These are phyloP conservation scores for Medakamo hakoo DNA, from an alignment of 139 green algal species.

Conservation along the genomic window DNA sequence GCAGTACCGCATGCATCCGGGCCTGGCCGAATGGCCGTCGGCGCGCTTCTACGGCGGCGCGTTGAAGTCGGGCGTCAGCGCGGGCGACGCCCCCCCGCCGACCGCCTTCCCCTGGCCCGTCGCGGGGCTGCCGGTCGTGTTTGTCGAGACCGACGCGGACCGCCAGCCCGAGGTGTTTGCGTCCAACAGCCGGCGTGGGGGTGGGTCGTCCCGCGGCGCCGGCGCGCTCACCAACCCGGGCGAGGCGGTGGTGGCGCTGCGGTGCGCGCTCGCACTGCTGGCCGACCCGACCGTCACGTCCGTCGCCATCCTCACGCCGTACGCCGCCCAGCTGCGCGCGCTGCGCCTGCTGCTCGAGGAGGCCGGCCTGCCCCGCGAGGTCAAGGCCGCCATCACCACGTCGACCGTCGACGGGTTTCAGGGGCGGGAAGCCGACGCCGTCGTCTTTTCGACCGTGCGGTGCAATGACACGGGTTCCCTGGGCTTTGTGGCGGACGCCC, in stretches of 20 bases:
- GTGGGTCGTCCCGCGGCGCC: not conserved
- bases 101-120: slow-evolving; percentile 19
- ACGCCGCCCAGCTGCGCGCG: slow-evolving; percentile 41
- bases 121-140: slow-evolving; percentile 11
- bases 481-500: slow-evolving; percentile 69
- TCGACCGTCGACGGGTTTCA: slow-evolving; percentile 43
- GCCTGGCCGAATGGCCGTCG: slow-evolving; percentile 39
- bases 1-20: slow-evolving; percentile 87
- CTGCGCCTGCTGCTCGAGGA: slow-evolving; percentile 10
- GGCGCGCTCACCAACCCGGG: slow-evolving; percentile 38
- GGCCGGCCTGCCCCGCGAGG: not conserved
- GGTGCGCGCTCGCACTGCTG: slow-evolving; percentile 11
- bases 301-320: slow-evolving; percentile 65
- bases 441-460: slow-evolving; percentile 76
- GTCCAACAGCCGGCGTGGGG: not conserved
- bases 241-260: slow-evolving; percentile 43
- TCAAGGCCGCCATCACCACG: slow-evolving; percentile 1
- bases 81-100: slow-evolving; percentile 13
- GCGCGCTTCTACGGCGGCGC: slow-evolving; percentile 39
- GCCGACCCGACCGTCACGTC: slow-evolving; percentile 20
- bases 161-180: slow-evolving; percentile 4
- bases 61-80: slow-evolving; percentile 17
- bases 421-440: slow-evolving; percentile 79
- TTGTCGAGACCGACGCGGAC: slow-evolving; percentile 16
- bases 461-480: slow-evolving; percentile 43